Percentiles rank a stretch among this genome's conserved stretches.
Conservation (phyloP, 176 grass and related monocot genomes). For the Lolium multiflorum region DNA sequence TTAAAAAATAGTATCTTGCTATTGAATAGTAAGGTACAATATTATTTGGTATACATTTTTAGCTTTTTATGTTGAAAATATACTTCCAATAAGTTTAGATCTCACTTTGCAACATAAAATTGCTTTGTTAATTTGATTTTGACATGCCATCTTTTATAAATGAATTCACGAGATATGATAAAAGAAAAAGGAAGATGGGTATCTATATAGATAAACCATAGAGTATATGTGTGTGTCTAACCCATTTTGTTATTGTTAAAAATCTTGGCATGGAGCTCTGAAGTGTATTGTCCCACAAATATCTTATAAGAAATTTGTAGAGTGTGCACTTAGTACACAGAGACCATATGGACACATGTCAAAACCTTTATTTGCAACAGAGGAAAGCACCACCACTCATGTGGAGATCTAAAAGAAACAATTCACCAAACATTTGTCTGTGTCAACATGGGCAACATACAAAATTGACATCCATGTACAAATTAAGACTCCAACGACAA, state of each 20-base stretch:
- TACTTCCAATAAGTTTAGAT: not conserved
- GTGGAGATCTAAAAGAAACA: too few species aligned
- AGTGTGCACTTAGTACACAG: not conserved
- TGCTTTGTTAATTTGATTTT: not conserved
- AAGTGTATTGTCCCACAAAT: not conserved
- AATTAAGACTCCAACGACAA: too few species aligned
- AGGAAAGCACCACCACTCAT: too few species aligned
- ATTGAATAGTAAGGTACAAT: not conserved
- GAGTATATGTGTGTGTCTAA: not conserved
- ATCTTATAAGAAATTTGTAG: not conserved
- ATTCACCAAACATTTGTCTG: too few species aligned
- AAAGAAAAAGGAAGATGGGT: not conserved
- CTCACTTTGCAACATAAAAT: not conserved
- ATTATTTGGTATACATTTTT: not conserved
- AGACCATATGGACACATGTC: too few species aligned
- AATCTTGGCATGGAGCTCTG: not conserved
- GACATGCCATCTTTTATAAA: not conserved
- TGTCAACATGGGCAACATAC: too few species aligned
- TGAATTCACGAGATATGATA: not conserved
- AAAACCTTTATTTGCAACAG: too few species aligned
- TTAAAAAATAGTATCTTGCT: not conserved
- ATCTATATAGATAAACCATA: not conserved
- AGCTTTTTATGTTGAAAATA: not conserved
- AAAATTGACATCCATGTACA: too few species aligned
- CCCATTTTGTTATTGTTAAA: not conserved